Evolutionary conservation across 2,329 filamentous ascomycete species (phyloP).

Genomic region (Rutstroemia sydowiana): DNA sequence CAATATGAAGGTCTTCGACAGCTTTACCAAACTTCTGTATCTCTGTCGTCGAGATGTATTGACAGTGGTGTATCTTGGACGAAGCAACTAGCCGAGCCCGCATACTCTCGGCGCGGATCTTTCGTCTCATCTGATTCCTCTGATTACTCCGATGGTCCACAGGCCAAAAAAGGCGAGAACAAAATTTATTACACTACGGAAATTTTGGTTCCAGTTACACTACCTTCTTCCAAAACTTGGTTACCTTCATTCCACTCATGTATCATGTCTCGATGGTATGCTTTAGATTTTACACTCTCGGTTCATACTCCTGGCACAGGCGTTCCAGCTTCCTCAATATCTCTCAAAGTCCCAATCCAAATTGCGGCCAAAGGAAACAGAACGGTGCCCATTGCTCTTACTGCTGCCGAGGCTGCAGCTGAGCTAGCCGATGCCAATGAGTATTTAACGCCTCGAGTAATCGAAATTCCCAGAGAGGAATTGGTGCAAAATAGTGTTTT

Average conservation of each 20-base stretch:
- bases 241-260: conserved; percentile 65
- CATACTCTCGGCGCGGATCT: conserved; percentile 21
- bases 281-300: conserved; percentile 50
- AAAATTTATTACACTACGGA: conserved; percentile 46
- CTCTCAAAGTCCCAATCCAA: conserved; percentile 26
- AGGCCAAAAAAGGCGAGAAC: conserved; percentile 6
- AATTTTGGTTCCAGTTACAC: conserved; percentile 55
- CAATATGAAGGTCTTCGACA: conserved; percentile 22
- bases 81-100: conserved; percentile 19
- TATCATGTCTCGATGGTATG: conserved; percentile 56
- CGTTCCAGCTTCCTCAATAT: conserved; percentile 31
- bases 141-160: conserved; percentile 17
- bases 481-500: conserved; percentile 24
- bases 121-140: conserved; percentile 24
- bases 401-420: conserved; percentile 18
- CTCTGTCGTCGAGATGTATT: conserved; percentile 27
- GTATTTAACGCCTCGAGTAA: conserved; percentile 23
- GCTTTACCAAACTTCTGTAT: conserved; percentile 21
- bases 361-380: conserved; percentile 24
- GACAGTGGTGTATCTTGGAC: conserved; percentile 28
- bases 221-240: conserved; percentile 54
- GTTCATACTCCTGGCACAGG: conserved; percentile 42
- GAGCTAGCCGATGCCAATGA: conserved; percentile 25
- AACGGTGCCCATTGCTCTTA: conserved; percentile 8
- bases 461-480: conserved; percentile 23